Percentiles rank a stretch among this genome's conserved stretches.
Evolutionary conservation across 1,284 basidiomycete genomes (phyloP).

Genomic region (Farysia itapuensis): DNA sequence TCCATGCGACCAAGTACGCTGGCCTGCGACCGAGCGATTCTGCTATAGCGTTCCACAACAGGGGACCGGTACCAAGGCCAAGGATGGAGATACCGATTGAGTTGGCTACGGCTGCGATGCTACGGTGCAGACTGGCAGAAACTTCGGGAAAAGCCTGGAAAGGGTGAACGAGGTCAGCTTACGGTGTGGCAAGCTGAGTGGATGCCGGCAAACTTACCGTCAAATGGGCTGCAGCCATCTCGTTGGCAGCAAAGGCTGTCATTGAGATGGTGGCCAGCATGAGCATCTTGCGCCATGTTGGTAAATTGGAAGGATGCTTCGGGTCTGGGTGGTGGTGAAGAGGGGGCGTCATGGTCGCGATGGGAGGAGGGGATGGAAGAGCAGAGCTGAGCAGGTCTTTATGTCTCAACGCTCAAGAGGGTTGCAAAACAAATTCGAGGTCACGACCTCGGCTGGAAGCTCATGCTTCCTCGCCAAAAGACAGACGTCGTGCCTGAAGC

Average conservation of each 20-base stretch:
- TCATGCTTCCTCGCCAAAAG: too few relatives aligned
- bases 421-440: too few relatives aligned
- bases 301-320: constrained; percentile 41
- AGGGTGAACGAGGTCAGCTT: not conserved
- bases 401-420: too few relatives aligned
- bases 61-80: constrained; percentile 59
- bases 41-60: constrained; percentile 49
- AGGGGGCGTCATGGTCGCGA: too few relatives aligned
- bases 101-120: constrained; percentile 54
- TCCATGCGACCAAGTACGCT: constrained; percentile 57
- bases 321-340: constrained; percentile 36
- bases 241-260: constrained; percentile 55
- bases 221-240: constrained; percentile 43
- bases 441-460: too few relatives aligned
- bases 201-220: constrained; percentile 24
- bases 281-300: constrained; percentile 48
- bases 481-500: too few relatives aligned
- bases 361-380: too few relatives aligned
- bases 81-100: constrained; percentile 60
- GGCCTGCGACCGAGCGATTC: constrained; percentile 57
- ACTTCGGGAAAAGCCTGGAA: constrained; percentile 38
- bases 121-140: constrained; percentile 37
- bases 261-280: constrained; percentile 51
- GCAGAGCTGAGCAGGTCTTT: too few relatives aligned
- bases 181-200: not conserved